phyloP scores from a whole-genome alignment of 257 asterid species.

The Datura wrightii region DNA sequence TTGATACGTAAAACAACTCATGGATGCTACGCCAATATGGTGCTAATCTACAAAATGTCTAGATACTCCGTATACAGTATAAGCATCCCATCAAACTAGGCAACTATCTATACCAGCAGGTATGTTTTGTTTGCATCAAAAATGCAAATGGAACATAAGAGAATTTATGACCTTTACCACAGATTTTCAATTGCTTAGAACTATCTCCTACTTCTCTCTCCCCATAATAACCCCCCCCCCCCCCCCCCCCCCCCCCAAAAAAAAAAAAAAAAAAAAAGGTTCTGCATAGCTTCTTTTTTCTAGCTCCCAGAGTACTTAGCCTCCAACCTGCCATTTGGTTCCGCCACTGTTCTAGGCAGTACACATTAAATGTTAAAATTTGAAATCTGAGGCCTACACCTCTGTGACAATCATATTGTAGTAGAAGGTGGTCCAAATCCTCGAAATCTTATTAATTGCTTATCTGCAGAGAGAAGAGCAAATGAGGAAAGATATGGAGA shows the following conservation, averaged over 20 bases:
- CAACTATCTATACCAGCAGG: neutral
- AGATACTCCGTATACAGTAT: neutral
- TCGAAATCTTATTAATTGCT: constrained; percentile 17
- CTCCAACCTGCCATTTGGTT: constrained; percentile 3
- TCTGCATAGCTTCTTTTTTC: neutral
- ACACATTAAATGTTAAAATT: neutral
- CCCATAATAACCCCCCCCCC: neutral
- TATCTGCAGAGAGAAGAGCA: constrained; percentile 80
- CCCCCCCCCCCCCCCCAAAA: neutral
- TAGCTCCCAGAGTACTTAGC: neutral
- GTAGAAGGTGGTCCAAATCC: constrained; percentile 28
- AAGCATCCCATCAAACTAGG: neutral
- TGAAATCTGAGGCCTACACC: neutral
- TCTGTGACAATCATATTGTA: neutral
- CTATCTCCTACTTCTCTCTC: constrained; percentile 17
- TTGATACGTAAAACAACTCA: constrained; percentile 19
- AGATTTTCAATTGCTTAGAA: constrained; percentile 4
- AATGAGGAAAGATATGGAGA: constrained; percentile 85
- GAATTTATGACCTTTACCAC: neutral
- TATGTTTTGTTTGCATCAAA: constrained; percentile 4
- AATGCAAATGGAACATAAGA: neutral
- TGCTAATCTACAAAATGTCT: constrained; percentile 10
- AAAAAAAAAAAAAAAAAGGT: neutral
- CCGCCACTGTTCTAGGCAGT: neutral
- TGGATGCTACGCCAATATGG: neutral